Percentiles rank a stretch among this genome's conserved stretches.
Evolutionary conservation across 1,284 basidiomycete species (phyloP).

Genomic region (Leccinum insolens): DNA sequence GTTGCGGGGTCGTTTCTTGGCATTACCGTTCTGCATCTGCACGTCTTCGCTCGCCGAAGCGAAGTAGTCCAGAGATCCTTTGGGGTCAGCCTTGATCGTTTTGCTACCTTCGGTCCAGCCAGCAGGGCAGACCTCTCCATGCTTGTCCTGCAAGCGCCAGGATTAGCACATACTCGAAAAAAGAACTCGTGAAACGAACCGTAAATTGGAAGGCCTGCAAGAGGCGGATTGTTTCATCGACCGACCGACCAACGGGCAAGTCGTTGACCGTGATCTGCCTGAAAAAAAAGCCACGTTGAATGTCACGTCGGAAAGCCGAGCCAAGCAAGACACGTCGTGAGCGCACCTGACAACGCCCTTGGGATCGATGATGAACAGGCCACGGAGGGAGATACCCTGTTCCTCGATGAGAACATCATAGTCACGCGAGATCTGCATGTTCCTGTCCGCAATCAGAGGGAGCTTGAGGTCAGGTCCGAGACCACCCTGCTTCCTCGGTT

Average conservation of each 20-base stretch:
- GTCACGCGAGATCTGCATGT: slow-evolving; percentile 69
- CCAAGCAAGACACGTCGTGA: neutral
- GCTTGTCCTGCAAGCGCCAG: slow-evolving; percentile 59
- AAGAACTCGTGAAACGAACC: slow-evolving; percentile 43
- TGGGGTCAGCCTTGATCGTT: slow-evolving; percentile 80
- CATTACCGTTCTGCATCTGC: slow-evolving; percentile 33
- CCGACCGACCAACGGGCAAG: slow-evolving; percentile 87
- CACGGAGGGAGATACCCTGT: slow-evolving; percentile 83
- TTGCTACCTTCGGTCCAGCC: slow-evolving; percentile 80
- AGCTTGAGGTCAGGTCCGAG: slow-evolving; percentile 86
- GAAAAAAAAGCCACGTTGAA: neutral
- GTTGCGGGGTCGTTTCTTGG: slow-evolving; percentile 34
- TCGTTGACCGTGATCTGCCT: slow-evolving; percentile 89
- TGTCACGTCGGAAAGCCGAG: neutral
- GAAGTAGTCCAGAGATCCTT: slow-evolving; percentile 79
- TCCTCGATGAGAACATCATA: slow-evolving; percentile 89
- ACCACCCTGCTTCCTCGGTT: slow-evolving; percentile 81
- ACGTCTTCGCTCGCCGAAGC: slow-evolving; percentile 34
- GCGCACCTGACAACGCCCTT: slow-evolving; percentile 74
- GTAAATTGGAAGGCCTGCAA: slow-evolving; percentile 92
- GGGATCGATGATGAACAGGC: slow-evolving; percentile 89
- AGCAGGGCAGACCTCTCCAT: slow-evolving; percentile 90
- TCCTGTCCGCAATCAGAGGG: slow-evolving; percentile 75
- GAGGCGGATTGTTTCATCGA: slow-evolving; percentile 87
- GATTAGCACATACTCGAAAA: neutral